Evolutionary conservation across 163 green algal genomes (phyloP).

Genomic region (Chlorella variabilis): DNA sequence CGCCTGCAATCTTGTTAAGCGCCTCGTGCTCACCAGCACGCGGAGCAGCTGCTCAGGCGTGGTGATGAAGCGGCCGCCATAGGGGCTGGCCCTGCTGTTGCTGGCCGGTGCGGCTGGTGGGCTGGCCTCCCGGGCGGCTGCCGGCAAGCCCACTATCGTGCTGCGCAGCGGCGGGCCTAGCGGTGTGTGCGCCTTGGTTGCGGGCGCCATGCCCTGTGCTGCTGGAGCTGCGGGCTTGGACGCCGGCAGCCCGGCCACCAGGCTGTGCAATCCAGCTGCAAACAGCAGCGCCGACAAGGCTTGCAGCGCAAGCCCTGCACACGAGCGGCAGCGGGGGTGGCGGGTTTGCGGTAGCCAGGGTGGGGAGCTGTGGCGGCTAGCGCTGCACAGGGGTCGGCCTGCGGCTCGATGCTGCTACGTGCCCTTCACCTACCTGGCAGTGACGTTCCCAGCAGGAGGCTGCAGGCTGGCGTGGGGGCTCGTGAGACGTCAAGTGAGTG

Average conservation of each 20-base stretch:
- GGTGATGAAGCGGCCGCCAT: constrained; percentile 1
- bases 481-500: neutral
- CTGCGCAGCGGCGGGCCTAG: constrained; percentile 10
- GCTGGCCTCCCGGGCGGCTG: neutral
- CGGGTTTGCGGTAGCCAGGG: neutral
- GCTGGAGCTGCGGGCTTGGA: neutral
- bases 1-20: neutral
- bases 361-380: neutral
- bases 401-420: too few relatives aligned
- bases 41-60: constrained; percentile 53
- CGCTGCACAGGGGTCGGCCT: too few relatives aligned
- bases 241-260: neutral
- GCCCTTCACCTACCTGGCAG: too few relatives aligned
- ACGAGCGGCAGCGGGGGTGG: too few relatives aligned
- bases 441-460: too few relatives aligned
- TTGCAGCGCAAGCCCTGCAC: constrained; percentile 3
- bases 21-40: constrained; percentile 33
- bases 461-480: neutral
- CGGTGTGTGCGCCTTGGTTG: neutral
- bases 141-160: neutral
- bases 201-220: neutral
- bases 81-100: neutral
- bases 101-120: neutral
- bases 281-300: neutral
- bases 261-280: neutral